Percentiles rank a stretch among this genome's conserved stretches.
Conservation (phyloP, 2,329 filamentous ascomycete species). For the Arthrobotrys iridis region DNA sequence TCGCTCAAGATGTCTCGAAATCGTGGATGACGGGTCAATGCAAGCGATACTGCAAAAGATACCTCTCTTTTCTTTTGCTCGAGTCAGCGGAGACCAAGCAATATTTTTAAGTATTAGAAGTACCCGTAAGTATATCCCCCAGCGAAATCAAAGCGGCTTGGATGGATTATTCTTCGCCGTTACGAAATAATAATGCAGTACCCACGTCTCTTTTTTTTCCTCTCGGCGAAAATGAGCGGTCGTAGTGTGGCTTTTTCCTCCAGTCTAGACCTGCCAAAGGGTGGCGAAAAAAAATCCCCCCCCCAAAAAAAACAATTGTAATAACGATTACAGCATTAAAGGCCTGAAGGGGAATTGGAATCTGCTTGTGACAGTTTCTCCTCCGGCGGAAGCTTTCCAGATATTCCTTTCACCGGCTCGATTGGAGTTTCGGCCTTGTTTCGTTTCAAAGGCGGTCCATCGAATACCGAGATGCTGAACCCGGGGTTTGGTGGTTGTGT, state of each 20-base stretch:
- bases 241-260: conserved; percentile 11
- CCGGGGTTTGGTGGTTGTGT: conserved; percentile 15
- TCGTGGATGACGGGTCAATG: conserved; percentile 31
- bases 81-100: background rate
- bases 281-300: conserved; percentile 1
- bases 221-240: conserved; percentile 45
- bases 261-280: background rate
- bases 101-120: background rate
- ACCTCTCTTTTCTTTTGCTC: conserved; percentile 27
- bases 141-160: conserved; percentile 26
- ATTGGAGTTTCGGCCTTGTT: background rate
- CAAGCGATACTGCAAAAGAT: conserved; percentile 24
- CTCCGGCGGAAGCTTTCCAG: conserved; percentile 25
- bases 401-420: background rate
- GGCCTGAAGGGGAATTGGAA: conserved; percentile 32
- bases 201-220: conserved; percentile 6
- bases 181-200: conserved; percentile 44
- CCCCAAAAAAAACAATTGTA: no score
- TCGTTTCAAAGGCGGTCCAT: conserved; percentile 22
- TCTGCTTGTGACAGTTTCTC: conserved; percentile 49
- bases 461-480: conserved; percentile 15
- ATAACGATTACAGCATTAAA: conserved; percentile 28
- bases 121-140: background rate
- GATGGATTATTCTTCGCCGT: conserved; percentile 17
- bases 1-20: conserved; percentile 11